Conservation (phyloP, 768 basidiomycete species). For the Suillus alpinus region DNA sequence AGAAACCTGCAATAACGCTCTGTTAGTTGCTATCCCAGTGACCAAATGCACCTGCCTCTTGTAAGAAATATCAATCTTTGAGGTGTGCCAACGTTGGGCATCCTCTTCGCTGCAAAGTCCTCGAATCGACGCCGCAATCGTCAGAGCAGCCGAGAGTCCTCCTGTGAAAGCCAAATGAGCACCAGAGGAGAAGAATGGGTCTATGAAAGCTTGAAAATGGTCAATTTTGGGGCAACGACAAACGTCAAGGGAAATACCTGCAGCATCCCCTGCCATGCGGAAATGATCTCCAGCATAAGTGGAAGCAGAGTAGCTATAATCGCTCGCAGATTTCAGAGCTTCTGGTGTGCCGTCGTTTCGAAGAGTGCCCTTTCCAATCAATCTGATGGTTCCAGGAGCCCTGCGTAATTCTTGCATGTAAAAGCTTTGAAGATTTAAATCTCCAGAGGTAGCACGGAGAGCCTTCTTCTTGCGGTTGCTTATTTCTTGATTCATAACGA, state of each 20-base stretch:
- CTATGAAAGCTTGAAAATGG: constrained; percentile 48
- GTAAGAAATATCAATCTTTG: no score
- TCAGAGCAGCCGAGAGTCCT: constrained; percentile 57
- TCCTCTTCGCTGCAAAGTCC: constrained; percentile 49
- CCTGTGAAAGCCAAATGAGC: constrained; percentile 68
- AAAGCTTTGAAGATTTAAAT: not conserved
- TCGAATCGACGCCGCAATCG: constrained; percentile 54
- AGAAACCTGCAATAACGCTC: constrained; percentile 36
- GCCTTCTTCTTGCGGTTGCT: constrained; percentile 24
- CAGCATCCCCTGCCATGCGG: constrained; percentile 60
- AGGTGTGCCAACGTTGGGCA: no score
- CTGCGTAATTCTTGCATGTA: no score
- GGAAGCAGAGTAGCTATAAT: constrained; percentile 61
- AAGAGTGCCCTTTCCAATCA: constrained; percentile 6
- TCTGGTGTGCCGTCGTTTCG: constrained; percentile 4
- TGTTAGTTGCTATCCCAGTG: no score
- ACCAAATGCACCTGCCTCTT: no score
- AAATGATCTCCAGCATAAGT: constrained; percentile 50
- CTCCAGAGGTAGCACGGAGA: not conserved
- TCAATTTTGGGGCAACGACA: no score
- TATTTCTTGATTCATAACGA: constrained; percentile 44
- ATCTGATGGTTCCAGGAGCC: not conserved
- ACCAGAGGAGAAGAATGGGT: constrained; percentile 64
- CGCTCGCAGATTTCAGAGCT: constrained; percentile 23
- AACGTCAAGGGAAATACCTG: constrained; percentile 30